These are phyloP conservation scores for Spathaspora girioi DNA, from an alignment of 805 yeast genomes.

Conservation along the genomic window DNA sequence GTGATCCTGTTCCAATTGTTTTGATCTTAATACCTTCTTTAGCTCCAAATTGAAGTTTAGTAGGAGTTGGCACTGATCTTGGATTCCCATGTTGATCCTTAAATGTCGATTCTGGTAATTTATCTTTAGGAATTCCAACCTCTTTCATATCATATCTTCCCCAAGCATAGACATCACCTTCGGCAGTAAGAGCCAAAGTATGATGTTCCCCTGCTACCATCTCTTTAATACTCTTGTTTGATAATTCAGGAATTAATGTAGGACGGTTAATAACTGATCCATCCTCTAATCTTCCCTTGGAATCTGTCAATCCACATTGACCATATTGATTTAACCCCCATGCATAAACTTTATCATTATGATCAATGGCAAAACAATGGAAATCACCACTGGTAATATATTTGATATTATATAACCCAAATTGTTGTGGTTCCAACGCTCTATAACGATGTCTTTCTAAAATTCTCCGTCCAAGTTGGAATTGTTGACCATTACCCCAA, in stretches of 20 bases:
- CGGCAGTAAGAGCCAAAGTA: constrained; percentile 66
- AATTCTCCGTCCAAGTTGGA: constrained; percentile 84
- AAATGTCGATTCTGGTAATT: constrained; percentile 70
- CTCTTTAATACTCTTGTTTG: constrained; percentile 50
- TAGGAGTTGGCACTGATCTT: constrained; percentile 84
- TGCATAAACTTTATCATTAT: constrained; percentile 63
- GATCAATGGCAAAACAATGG: constrained; percentile 89
- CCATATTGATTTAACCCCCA: constrained; percentile 99
- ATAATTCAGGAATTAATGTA: constrained; percentile 62
- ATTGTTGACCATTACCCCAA: constrained; percentile 97
- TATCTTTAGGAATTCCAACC: constrained; percentile 67
- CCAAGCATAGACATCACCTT: constrained; percentile 76
- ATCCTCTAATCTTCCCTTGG: constrained; percentile 72
- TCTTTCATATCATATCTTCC: constrained; percentile 95
- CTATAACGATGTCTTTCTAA: constrained; percentile 72
- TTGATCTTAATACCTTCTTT: constrained; percentile 31
- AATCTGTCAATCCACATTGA: constrained; percentile 73
- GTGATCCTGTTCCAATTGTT: constrained; percentile 78
- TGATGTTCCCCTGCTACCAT: constrained; percentile 96
- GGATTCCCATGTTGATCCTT: constrained; percentile 76
- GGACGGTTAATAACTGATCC: constrained; percentile 81
- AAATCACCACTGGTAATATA: constrained; percentile 91
- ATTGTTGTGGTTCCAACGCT: constrained; percentile 75
- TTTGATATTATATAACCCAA: constrained; percentile 76
- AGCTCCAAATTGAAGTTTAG: constrained; percentile 46